Percentiles rank a stretch among this genome's conserved stretches.
phyloP scores from a whole-genome alignment of 2,329 filamentous ascomycete species.

The Trichoderma harzianum region DNA sequence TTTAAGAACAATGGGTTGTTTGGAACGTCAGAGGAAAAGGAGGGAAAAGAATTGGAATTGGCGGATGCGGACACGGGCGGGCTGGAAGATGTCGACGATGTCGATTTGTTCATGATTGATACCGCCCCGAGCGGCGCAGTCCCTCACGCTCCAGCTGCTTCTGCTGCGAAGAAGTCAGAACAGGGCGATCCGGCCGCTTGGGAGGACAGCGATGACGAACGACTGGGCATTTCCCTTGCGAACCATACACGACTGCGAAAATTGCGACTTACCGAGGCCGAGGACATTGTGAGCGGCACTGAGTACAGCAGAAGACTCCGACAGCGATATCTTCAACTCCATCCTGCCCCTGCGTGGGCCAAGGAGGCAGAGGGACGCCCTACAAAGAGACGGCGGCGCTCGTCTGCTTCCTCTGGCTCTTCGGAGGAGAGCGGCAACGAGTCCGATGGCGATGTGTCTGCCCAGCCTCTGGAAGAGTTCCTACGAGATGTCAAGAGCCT shows the following conservation, averaged over 20 bases:
- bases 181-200: slow-evolving; percentile 60
- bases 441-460: slow-evolving; percentile 59
- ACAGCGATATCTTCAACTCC: slow-evolving; percentile 65
- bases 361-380: slow-evolving; percentile 48
- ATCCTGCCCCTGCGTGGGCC: slow-evolving; percentile 61
- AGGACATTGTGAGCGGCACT: slow-evolving; percentile 80
- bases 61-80: slow-evolving; percentile 47
- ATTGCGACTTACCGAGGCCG: slow-evolving; percentile 72
- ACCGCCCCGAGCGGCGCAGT: slow-evolving; percentile 50
- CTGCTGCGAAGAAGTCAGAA: slow-evolving; percentile 23
- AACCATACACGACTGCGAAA: slow-evolving; percentile 74
- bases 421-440: slow-evolving; percentile 54
- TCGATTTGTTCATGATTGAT: slow-evolving; percentile 83
- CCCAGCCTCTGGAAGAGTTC: slow-evolving; percentile 74
- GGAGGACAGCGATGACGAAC: slow-evolving; percentile 95
- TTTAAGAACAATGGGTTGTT: slow-evolving; percentile 50
- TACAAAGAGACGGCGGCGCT: slow-evolving; percentile 49
- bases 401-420: slow-evolving; percentile 50
- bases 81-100: slow-evolving; percentile 66
- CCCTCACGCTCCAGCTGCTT: slow-evolving; percentile 30
- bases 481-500: slow-evolving; percentile 72
- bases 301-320: slow-evolving; percentile 81
- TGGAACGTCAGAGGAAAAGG: slow-evolving; percentile 31
- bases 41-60: slow-evolving; percentile 33
- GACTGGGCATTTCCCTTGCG: slow-evolving; percentile 77